Conservation (phyloP, 2,329 filamentous ascomycete species). For the Colletotrichum magnum region DNA sequence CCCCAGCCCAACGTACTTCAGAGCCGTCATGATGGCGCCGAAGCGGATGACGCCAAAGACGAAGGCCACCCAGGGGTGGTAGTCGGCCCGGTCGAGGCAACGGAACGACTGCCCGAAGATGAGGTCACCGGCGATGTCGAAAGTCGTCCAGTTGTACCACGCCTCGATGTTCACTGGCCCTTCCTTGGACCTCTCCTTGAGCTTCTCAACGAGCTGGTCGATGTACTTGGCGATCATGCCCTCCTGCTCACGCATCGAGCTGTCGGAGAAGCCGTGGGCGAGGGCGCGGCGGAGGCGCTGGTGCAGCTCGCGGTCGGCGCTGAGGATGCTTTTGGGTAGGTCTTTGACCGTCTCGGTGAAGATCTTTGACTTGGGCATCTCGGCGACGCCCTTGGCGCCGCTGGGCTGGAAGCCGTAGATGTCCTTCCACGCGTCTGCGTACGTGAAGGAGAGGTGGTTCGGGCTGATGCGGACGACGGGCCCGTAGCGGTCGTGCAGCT, state of each 20-base stretch:
- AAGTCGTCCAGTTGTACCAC: slow-evolving; percentile 33
- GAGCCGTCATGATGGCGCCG: slow-evolving; percentile 11
- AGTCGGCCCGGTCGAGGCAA: slow-evolving; percentile 43
- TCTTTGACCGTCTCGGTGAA: slow-evolving; percentile 3
- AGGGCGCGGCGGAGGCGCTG: slow-evolving; percentile 44
- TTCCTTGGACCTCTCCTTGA: neutral
- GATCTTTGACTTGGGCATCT: slow-evolving; percentile 18
- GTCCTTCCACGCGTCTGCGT: slow-evolving; percentile 53
- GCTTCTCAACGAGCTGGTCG: slow-evolving; percentile 41
- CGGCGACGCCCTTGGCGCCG: neutral
- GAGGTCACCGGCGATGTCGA: slow-evolving; percentile 45
- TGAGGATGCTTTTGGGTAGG: slow-evolving; percentile 14
- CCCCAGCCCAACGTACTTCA: slow-evolving; percentile 22
- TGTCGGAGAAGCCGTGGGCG: slow-evolving; percentile 48
- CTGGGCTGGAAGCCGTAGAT: slow-evolving; percentile 51
- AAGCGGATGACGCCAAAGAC: slow-evolving; percentile 41
- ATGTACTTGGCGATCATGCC: slow-evolving; percentile 46
- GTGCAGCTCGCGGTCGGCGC: slow-evolving; percentile 41
- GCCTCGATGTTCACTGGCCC: slow-evolving; percentile 8
- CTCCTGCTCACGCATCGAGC: slow-evolving; percentile 50
- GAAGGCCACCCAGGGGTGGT: slow-evolving; percentile 47
- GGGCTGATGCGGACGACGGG: slow-evolving; percentile 57
- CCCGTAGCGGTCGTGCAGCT: slow-evolving; percentile 46
- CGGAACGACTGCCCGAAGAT: slow-evolving; percentile 48
- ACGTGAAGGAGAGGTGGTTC: slow-evolving; percentile 55